Base-by-base conservation (phyloP, 192 early-diverging fungal species). In the Haplosporangium gracile region DNA sequence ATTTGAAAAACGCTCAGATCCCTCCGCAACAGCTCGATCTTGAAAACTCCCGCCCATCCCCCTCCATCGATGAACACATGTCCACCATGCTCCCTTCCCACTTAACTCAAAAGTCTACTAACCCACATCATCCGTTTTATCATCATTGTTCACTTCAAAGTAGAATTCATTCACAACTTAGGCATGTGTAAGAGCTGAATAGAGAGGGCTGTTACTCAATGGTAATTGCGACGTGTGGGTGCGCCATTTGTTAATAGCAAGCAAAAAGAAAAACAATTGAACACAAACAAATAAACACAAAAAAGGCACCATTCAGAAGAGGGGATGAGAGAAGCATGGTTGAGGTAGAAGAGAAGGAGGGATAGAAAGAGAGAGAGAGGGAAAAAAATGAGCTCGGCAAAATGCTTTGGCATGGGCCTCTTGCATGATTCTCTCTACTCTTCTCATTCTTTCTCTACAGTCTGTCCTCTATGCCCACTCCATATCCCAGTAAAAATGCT, bases 341-440 rank as follows among this genome's bases (percentile, higher is more conserved):
- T 10, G 43, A 45, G 15, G 11, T 11, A 13, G 43, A 65, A 26
- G 60, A 65, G n/a, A 57, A 22, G 5, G 49, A 22, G 49, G 49
- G 49, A 51, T 20, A 51, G 22, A 57, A 57, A 10, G 55, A 10
- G 16, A 57, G 2, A 55, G 53, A 8, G 5, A 15, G 20, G 29
- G 4, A 32, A 34, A 26, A 65, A 32, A 13, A 29, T 13, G 60
- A 65, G 60, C 60, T 65, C 60, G 60, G 60, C 60, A 65, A 65
- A 65, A 65, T 65, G 60, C 60, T 65, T 65, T 32, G 60, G 60
- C 60, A 65, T 65, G 29, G 60, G 60, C 29, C 60, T 65, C 60
- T 32, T 65, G 60, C 60, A 65, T 65, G 29, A 65, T 60, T 24
- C 5, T 55, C n/a, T n/a, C 10, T 57, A 24, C 20, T 60, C 57